Conservation (phyloP, 257 asterid species). For the Petunia axillaris region DNA sequence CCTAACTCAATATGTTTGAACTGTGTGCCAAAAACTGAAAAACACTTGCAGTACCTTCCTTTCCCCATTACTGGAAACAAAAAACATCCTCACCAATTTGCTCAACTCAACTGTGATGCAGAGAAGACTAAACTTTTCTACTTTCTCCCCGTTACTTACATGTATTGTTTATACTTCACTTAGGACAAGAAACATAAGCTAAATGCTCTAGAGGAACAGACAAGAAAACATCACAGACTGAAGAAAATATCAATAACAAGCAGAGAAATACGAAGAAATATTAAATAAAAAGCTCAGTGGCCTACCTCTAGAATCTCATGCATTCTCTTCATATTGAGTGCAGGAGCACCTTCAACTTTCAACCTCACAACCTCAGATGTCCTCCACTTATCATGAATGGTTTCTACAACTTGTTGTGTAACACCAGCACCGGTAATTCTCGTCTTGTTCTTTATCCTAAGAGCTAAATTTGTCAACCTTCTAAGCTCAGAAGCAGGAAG, state of each 20-base stretch:
- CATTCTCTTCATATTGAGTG: conserved; percentile 90
- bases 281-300: conserved; percentile 17
- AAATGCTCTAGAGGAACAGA: not conserved
- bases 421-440: conserved; percentile 79
- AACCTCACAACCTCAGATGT: conserved; percentile 77
- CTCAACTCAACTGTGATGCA: not conserved
- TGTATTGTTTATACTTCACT: not conserved
- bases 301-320: conserved; percentile 89
- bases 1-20: not conserved
- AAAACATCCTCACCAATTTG: not conserved
- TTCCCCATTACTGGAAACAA: not conserved
- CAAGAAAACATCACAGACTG: not conserved
- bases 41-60: not conserved
- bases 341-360: conserved; percentile 90
- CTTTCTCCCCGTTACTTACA: not conserved
- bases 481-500: conserved; percentile 77
- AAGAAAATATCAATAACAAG: not conserved
- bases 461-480: conserved; percentile 75
- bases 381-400: conserved; percentile 85
- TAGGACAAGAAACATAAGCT: not conserved
- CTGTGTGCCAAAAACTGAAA: not conserved
- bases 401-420: conserved; percentile 75
- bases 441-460: conserved; percentile 67
- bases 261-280: not conserved
- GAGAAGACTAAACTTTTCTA: not conserved